Evolutionary conservation across 805 yeast species (phyloP), one percentile per base, ranked within the genome.

Genomic region (Grigorovia transvaalensis): DNA sequence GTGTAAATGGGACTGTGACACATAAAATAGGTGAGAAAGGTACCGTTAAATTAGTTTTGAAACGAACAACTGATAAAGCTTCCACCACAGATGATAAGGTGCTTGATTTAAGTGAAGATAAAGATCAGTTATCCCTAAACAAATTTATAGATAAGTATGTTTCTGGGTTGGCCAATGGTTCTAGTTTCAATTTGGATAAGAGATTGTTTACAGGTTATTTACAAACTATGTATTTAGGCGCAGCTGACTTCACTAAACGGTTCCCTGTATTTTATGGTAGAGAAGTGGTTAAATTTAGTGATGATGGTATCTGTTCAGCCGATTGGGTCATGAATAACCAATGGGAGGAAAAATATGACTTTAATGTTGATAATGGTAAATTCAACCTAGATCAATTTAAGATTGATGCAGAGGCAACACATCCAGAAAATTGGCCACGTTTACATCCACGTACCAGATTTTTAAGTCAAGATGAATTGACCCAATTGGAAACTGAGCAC

Each of bases 231-330:
- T 82, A 79, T 61, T 79, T 90, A 46, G 77, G 83, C 2, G 67
- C 74, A 20, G 78, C 80, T 42, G 74, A 75, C 51, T 76, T 76
- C 52, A 71, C 78, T n/a, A 69, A 71, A 44, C 66, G 67, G 30
- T 84, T 82, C 56, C 69, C 70, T 45, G 77, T 86, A 2, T 80
- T 80, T 65, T 90, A 88, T 57, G 95, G 95, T 1, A 75, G 96
- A 59, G 79, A 85, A 58, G 61, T 84, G 9, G 70, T 80, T 46
- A 66, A 65, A 40, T 77, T 77, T 52, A 62, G 72, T 4, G 96
- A 88, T 60, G 84, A 84, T 11, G 91, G 91, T 7, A 74, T 78
- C 30, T 79, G 84, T 52, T 79, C 93, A 15, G 78, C 85, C 17
- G 97, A 89, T 69, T 82, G 84, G 75, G 85, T 77, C 3, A 65